Evolutionary conservation across 1,139 yeast species (phyloP).

Genomic region (Yamadazyma blattariae): DNA sequence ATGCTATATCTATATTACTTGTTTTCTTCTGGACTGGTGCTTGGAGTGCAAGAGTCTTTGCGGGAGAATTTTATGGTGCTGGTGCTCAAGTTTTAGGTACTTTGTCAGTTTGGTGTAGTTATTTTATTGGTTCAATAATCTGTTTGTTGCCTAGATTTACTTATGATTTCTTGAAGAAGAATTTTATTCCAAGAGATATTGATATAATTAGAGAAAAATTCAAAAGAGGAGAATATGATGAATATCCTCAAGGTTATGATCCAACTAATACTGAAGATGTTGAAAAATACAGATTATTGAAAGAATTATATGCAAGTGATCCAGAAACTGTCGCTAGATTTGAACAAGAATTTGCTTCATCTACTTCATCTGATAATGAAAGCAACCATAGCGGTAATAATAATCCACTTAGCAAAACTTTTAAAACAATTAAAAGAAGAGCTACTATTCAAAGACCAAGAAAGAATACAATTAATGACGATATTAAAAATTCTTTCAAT

Average conservation of each 20-base stretch:
- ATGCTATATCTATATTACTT: constrained; percentile 47
- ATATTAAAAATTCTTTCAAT: constrained; percentile 27
- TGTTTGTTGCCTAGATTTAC: constrained; percentile 55
- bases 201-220: constrained; percentile 55
- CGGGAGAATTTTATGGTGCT: constrained; percentile 52
- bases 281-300: constrained; percentile 39
- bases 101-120: constrained; percentile 49
- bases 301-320: constrained; percentile 31
- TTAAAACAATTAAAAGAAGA: constrained; percentile 34
- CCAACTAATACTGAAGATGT: constrained; percentile 54
- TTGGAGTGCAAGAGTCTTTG: constrained; percentile 46
- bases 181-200: constrained; percentile 51
- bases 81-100: constrained; percentile 56
- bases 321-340: constrained; percentile 35
- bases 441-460: constrained; percentile 29
- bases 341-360: constrained; percentile 21
- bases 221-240: constrained; percentile 43
- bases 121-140: constrained; percentile 43
- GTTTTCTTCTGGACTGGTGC: constrained; percentile 64
- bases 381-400: constrained; percentile 4
- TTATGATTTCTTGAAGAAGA: constrained; percentile 43
- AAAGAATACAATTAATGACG: constrained; percentile 22
- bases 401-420: constrained; percentile 28
- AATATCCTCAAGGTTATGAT: constrained; percentile 54
- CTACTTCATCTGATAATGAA: constrained; percentile 8